Conservation (phyloP, 2,329 filamentous ascomycete genomes). For the Cercospora janseana region DNA sequence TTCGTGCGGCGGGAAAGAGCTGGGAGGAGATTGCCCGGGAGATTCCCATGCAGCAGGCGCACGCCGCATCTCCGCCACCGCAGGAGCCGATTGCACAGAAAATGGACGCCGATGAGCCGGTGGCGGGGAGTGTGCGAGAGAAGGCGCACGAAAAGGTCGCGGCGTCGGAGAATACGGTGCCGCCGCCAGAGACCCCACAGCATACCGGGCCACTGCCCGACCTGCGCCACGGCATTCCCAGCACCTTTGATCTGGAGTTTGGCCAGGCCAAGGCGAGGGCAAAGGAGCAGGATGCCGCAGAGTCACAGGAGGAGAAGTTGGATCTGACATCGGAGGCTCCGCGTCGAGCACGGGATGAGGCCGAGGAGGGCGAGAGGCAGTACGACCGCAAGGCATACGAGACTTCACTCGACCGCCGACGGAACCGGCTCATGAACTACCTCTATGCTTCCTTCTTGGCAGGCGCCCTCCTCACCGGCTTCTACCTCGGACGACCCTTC, state of each 20-base stretch:
- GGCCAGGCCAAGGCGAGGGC: conserved; percentile 41
- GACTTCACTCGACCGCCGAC: conserved; percentile 82
- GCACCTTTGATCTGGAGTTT: conserved; percentile 78
- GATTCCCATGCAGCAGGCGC: conserved; percentile 7
- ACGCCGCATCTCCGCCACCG: conserved; percentile 7
- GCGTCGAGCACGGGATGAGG: conserved; percentile 36
- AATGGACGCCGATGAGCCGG: conserved; percentile 32
- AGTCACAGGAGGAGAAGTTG: conserved; percentile 33
- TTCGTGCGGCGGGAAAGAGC: conserved; percentile 14
- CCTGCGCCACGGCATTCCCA: conserved; percentile 90
- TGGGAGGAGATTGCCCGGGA: conserved; percentile 12
- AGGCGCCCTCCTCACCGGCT: conserved; percentile 56
- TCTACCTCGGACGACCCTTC: conserved; percentile 87
- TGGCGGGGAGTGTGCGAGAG: conserved; percentile 29
- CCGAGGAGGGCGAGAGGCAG: conserved; percentile 60
- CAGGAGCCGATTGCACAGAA: conserved; percentile 36
- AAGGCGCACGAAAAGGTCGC: conserved; percentile 32
- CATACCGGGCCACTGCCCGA: conserved; percentile 71
- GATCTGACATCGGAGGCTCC: conserved; percentile 25
- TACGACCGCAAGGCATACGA: conserved; percentile 79
- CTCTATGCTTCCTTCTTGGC: conserved; percentile 64
- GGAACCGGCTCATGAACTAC: conserved; percentile 72
- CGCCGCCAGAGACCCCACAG: conserved; percentile 18
- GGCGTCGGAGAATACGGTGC: conserved; percentile 27
- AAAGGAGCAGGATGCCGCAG: conserved; percentile 28